These are phyloP conservation scores for Pouteria campechiana DNA, from an alignment of 179 eudicot species.

Conservation along the genomic window DNA sequence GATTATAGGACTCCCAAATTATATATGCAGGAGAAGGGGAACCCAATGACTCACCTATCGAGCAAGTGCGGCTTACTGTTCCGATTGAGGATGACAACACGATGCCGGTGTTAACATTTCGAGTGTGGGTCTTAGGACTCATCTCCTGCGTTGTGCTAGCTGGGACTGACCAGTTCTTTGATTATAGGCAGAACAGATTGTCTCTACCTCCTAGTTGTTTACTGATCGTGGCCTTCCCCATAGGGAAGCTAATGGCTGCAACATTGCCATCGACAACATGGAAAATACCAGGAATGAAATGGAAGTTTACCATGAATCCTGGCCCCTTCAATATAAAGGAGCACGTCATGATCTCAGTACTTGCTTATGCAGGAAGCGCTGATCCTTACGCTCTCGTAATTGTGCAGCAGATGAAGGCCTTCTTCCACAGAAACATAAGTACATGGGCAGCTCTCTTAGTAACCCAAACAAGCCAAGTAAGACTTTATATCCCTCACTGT, in stretches of 20 bases:
- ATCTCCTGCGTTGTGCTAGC: conserved; percentile 59
- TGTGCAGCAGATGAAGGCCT: conserved; percentile 83
- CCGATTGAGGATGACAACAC: conserved; percentile 86
- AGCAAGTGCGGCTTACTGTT: conserved; percentile 84
- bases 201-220: conserved; percentile 69
- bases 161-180: conserved; percentile 81
- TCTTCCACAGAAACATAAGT: conserved; percentile 54
- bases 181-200: conserved; percentile 68
- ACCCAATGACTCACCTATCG: conserved; percentile 21
- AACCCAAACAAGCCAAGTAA: conserved; percentile 86
- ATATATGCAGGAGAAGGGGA: conserved; percentile 8
- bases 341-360: conserved; percentile 75
- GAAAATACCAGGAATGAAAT: conserved; percentile 28
- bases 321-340: conserved; percentile 93
- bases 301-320: conserved; percentile 56
- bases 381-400: conserved; percentile 95
- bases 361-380: conserved; percentile 79
- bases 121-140: conserved; percentile 76
- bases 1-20: no score
- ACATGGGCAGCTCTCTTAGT: conserved; percentile 58
- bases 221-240: conserved; percentile 74
- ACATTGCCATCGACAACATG: conserved; percentile 39
- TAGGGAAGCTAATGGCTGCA: conserved; percentile 75
- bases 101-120: conserved; percentile 76
- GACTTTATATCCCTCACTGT: no score